phyloP scores from a whole-genome alignment of 805 yeast genomes.

The Jamesozyma hellenica region DNA sequence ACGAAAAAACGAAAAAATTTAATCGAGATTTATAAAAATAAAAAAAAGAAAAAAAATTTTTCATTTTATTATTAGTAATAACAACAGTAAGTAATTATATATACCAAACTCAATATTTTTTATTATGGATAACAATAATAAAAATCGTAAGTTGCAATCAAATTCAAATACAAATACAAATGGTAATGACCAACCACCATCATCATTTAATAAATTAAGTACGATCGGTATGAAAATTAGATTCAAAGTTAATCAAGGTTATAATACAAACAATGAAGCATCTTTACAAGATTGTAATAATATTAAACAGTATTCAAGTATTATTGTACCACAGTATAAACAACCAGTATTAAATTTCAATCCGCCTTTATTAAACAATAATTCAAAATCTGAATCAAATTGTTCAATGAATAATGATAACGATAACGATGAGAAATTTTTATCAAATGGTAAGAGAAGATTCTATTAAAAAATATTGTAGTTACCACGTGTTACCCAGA shows the following conservation, averaged over 20 bases:
- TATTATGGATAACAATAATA: neutral
- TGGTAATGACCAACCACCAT: neutral
- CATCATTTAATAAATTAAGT: slow-evolving; percentile 29
- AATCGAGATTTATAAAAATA: neutral
- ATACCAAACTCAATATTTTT: too few relatives aligned
- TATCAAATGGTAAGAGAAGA: slow-evolving; percentile 4
- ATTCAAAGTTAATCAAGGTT: slow-evolving; percentile 46
- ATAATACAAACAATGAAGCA: neutral
- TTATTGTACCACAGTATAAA: slow-evolving; percentile 22
- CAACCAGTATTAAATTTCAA: slow-evolving; percentile 1
- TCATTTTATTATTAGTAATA: too few relatives aligned
- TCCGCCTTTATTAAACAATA: slow-evolving; percentile 29
- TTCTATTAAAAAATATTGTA: too few relatives aligned
- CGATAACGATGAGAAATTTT: neutral
- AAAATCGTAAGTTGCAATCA: neutral
- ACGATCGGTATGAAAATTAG: slow-evolving; percentile 65
- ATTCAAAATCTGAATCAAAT: slow-evolving; percentile 11
- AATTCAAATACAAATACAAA: neutral
- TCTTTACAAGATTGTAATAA: neutral
- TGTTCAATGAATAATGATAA: slow-evolving; percentile 7
- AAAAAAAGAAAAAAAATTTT: too few relatives aligned
- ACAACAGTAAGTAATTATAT: too few relatives aligned
- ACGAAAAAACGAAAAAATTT: neutral
- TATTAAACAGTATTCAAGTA: slow-evolving; percentile 17
- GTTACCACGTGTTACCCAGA: neutral